Evolutionary conservation across 164 flowering plant species (phyloP), one percentile per base, ranked within the genome.

Genomic region (Tetrastigma voinierianum): DNA sequence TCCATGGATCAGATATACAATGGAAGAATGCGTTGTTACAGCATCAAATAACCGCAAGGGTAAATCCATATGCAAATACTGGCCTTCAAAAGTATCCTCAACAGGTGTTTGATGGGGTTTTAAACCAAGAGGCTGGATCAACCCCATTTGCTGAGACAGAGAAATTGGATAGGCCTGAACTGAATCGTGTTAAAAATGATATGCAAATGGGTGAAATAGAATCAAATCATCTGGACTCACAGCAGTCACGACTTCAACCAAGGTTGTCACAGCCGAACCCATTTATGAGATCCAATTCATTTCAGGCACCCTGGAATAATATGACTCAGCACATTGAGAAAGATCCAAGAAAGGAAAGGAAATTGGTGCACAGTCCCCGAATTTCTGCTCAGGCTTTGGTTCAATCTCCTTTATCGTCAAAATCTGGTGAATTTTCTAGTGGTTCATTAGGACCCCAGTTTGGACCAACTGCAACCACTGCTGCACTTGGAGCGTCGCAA

Each of bases 341-440:
- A 65, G 90, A 87, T 71, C 57, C 59, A 19, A 84, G 85, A 67
- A 95, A 84, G 75, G 99, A 84, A 75, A 89, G 90, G 73, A 92
- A 87, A 77, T 66, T 81, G 16, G 93, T 58, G 20, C 97, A 90
- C 67, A 93, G 93, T 80, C 97, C 99, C 0, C 85, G 87, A 16
- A 74, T 91, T 45, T 88, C 99, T 64, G 67, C 81, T 32, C 89
- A 86, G 55, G 75, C 88, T 58, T 59, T 88, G 70, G 84, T 82
- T 68, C 96, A 90, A 55, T 87, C 96, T 70, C 97, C 98, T 3
- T 70, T 87, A 67, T 90, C 99, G 62, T 88, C 93, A 25, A 96
- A 85, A 66, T 90, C 99, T 49, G 95, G 97, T 58, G 99, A 96
- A 67, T 83, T 90, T 67, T 87, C 92, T 47, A 86, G 88, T 80